Evolutionary conservation across 2,329 filamentous ascomycete species (phyloP), one percentile per base, ranked within the genome.

Genomic region (Botrytis squamosa): DNA sequence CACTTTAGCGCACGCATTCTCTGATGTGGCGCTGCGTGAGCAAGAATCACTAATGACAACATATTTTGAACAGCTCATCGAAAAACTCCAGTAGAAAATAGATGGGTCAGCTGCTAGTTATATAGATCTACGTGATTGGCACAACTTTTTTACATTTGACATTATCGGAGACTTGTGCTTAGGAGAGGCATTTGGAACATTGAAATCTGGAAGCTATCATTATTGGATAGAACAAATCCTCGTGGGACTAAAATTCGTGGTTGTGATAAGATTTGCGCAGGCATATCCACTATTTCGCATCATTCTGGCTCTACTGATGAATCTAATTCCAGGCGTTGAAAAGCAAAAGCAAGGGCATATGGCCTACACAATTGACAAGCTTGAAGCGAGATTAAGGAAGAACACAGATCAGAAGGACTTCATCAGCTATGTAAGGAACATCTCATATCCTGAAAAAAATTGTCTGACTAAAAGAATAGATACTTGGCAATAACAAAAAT

Each of bases 121-220:
- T 16, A 12, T 33, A 33, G 59, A 62, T 36, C 9, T 62, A n/a
- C 18, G 8, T 9, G 18, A 62, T 20, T 62, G 59, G 59, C 36
- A 25, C 4, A 29, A 62, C 14, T 20, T 62, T 29, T 8, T 62
- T 16, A 38, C 59, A 82, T 10, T 83, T 83, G 82, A 83, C 75
- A 79, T 83, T 40, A 80, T 83, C 52, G 83, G 83, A 38, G 83
- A 85, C 73, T 79, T 85, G 52, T 81, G 83, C 0, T 85, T 85
- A 74, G 46, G 22, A 22, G 46, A 52, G 22, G 20, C 46, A 52
- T 52, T 52, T 52, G 20, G 20, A 52, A 25, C 46, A 70, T 74
- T 83, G 14, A 73, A 80, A 55, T 75, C 74, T 65, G 80, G 80
- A 76, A 73, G n/a, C 76, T 20, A n/a, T 20, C 22, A 79, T 59